phyloP scores from a whole-genome alignment of 345 rosid genomes.

The Salix caprea region DNA sequence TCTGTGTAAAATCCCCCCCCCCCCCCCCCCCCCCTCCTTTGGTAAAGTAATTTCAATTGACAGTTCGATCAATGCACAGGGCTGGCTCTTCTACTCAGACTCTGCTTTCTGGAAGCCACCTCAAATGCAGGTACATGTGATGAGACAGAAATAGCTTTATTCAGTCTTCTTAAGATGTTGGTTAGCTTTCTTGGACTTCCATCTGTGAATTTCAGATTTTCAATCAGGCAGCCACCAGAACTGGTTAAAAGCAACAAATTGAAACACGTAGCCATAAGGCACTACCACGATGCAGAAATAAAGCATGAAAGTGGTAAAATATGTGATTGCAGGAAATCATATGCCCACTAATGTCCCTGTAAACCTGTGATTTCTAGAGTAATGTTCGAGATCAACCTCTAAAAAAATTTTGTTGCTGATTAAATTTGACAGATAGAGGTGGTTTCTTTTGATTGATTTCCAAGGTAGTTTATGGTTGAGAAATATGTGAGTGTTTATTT shows the following conservation, averaged over 20 bases:
- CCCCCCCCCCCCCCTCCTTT: neutral
- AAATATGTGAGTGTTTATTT: neutral
- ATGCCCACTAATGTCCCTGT: too few relatives aligned
- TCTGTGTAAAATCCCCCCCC: neutral
- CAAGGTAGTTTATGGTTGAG: neutral
- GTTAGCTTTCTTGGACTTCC: neutral
- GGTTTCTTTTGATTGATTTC: neutral
- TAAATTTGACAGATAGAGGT: neutral
- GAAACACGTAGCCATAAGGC: too few relatives aligned
- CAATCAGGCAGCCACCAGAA: too few relatives aligned
- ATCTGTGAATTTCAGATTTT: neutral
- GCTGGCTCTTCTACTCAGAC: conserved; percentile 90
- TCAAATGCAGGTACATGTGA: conserved; percentile 70
- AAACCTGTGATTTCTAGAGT: neutral
- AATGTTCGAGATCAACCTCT: neutral
- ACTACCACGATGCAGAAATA: too few relatives aligned
- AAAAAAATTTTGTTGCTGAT: too few relatives aligned
- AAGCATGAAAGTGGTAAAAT: too few relatives aligned
- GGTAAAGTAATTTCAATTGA: neutral
- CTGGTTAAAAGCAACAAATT: too few relatives aligned
- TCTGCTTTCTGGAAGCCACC: conserved; percentile 83
- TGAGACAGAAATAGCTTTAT: neutral
- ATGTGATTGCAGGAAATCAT: too few relatives aligned
- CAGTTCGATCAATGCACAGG: conserved; percentile 43
- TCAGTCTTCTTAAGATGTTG: too few relatives aligned